Percentiles rank a stretch among this genome's conserved stretches.
Conservation (phyloP, 2,329 filamentous ascomycete genomes). For the Cladophialophora yegresii region DNA sequence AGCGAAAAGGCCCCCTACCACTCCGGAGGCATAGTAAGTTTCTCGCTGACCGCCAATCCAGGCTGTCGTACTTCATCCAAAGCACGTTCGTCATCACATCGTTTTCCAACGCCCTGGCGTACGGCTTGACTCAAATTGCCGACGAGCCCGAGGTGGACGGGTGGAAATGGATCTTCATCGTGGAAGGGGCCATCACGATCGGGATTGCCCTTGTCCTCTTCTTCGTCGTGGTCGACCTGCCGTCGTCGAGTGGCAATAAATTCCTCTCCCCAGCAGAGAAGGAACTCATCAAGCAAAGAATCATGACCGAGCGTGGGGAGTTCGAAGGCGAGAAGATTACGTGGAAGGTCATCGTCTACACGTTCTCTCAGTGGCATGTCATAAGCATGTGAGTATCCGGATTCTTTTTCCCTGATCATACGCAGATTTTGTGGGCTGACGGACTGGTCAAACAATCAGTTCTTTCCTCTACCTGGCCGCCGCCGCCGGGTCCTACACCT, state of each 20-base stretch:
- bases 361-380: conserved; percentile 51
- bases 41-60: conserved; percentile 22
- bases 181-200: conserved; percentile 64
- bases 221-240: conserved; percentile 71
- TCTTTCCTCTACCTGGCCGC: conserved; percentile 18
- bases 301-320: conserved; percentile 63
- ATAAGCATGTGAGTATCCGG: conserved; percentile 52
- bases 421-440: not conserved
- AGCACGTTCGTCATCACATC: conserved; percentile 47
- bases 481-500: conserved; percentile 67
- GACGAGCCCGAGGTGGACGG: conserved; percentile 58
- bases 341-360: conserved; percentile 44
- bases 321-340: conserved; percentile 54
- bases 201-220: conserved; percentile 62
- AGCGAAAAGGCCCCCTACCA: conserved; percentile 24
- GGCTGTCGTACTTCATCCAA: conserved; percentile 38
- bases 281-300: conserved; percentile 57
- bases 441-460: not conserved
- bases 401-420: not conserved
- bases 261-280: conserved; percentile 61
- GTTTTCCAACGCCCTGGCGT: conserved; percentile 67
- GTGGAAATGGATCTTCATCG: conserved; percentile 70
- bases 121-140: conserved; percentile 63
- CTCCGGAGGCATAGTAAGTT: not conserved
- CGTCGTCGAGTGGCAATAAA: conserved; percentile 60